Percentiles rank a stretch among this genome's conserved stretches.
Evolutionary conservation across 2,329 filamentous ascomycete genomes (phyloP).

Genomic region (Colletotrichum incanum): DNA sequence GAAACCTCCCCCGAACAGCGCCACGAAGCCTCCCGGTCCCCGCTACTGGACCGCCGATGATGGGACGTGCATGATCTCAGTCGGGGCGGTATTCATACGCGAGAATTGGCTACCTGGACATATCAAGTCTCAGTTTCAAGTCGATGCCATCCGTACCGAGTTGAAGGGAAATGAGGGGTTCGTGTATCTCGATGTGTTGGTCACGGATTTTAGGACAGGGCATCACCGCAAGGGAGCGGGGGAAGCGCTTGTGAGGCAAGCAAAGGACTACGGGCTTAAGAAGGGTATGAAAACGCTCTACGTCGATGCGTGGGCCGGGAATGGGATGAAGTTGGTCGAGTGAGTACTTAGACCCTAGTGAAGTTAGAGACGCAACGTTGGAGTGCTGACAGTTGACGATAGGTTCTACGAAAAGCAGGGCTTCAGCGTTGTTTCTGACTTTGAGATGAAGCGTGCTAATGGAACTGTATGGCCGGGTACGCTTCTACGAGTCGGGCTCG

Average conservation of each 20-base stretch:
- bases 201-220: slow-evolving; percentile 42
- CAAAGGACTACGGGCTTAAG: slow-evolving; percentile 24
- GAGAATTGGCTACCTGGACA: slow-evolving; percentile 42
- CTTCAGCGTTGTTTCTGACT: not conserved
- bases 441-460: not conserved
- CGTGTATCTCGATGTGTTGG: slow-evolving; percentile 43
- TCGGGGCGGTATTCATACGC: slow-evolving; percentile 25
- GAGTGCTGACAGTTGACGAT: not conserved
- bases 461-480: not conserved
- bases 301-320: slow-evolving; percentile 50
- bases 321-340: slow-evolving; percentile 44
- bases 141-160: slow-evolving; percentile 2
- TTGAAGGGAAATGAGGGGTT: slow-evolving; percentile 31
- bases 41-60: slow-evolving; percentile 20
- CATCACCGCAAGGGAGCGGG: slow-evolving; percentile 33
- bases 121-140: slow-evolving; percentile 18
- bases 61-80: slow-evolving; percentile 13
- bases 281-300: slow-evolving; percentile 45
- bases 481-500: not conserved
- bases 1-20: not conserved
- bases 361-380: rapidly evolving
- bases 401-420: slow-evolving; percentile 21
- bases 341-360: not conserved
- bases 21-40: not conserved
- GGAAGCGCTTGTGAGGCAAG: slow-evolving; percentile 36